Base-by-base conservation (phyloP, 495 filamentous ascomycete genomes). In the Aspergillus coremiiformis region DNA sequence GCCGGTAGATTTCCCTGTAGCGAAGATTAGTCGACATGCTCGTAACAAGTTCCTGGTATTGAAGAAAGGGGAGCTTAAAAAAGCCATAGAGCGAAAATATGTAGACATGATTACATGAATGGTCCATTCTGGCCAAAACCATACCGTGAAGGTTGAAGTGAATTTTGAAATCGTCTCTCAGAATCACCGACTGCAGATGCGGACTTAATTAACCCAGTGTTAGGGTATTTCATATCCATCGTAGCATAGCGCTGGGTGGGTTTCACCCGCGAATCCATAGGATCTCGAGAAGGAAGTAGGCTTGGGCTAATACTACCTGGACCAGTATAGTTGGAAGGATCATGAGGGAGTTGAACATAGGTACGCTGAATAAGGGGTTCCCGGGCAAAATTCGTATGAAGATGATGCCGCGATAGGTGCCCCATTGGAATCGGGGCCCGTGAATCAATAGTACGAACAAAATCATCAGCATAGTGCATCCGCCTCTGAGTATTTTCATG, bases 391-490 rank as follows among this genome's bases (percentile, higher is more conserved):
- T 33, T 51, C 10, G 51, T 21, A 32, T 51, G 60, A 37, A 47
- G 45, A 39, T 45, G 57, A 52, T 52, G 59, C 21, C 53, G 60
- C 8, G 47, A 17, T 7, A 51, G 41, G 41, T 66, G 61, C 23
- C 63, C 62, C 47, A 54, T 41, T 32, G 64, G 59, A 44, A 44
- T 48, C 29, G 59, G 52, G 32, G 68, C 66, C 39, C 54, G 61
- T 20, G 58, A 47, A 52, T 66, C 67, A 61, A 74, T 54, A 26
- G 59, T 58, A 49, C 67, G 70, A 47, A 72, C 62, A 51, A 74
- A 72, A 49, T 56, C 67, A 50, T 70, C 65, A 8, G 70, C 69
- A 55, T 74, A 71, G 15, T 63, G 50, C 21, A 58, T 62, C 22
- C 62, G 64, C 26, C 57, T 55, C 7, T 53, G 49, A 27, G 56